Conservation (phyloP, 495 filamentous ascomycete species). For the Darksidea phi region DNA sequence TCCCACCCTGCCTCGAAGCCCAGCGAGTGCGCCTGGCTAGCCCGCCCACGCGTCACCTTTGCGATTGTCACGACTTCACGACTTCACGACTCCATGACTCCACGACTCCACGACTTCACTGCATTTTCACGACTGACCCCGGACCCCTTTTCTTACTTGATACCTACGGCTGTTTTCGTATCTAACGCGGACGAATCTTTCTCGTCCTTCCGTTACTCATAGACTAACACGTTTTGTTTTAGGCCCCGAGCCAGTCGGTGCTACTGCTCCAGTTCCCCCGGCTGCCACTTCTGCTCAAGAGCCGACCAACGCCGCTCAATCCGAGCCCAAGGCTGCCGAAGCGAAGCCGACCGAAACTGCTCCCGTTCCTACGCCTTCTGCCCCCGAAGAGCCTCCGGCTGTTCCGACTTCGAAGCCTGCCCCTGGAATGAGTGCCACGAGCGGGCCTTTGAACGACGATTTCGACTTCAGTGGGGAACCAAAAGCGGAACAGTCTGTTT, state of each 20-base stretch:
- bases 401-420: slow-evolving; percentile 18
- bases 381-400: slow-evolving; percentile 17
- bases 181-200: background rate
- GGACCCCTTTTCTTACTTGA: background rate
- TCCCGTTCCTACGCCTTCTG: no score
- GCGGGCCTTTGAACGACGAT: slow-evolving; percentile 24
- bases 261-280: slow-evolving; percentile 27
- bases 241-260: slow-evolving; percentile 26
- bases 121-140: background rate
- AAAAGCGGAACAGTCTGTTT: background rate
- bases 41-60: no score
- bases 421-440: slow-evolving; percentile 32
- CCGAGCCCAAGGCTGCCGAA: slow-evolving; percentile 2
- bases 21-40: no score
- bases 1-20: no score
- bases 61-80: no score
- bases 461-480: slow-evolving; percentile 13
- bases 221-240: slow-evolving; percentile 21
- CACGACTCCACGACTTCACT: background rate
- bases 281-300: slow-evolving; percentile 23
- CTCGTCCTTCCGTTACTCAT: slow-evolving; percentile 2
- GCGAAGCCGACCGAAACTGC: slow-evolving; percentile 9
- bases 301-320: slow-evolving; percentile 2
- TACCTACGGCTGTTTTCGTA: background rate
- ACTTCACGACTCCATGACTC: background rate